These are phyloP conservation scores for Cucurbita moschata DNA, from an alignment of 306 rosid species.

Conservation along the genomic window DNA sequence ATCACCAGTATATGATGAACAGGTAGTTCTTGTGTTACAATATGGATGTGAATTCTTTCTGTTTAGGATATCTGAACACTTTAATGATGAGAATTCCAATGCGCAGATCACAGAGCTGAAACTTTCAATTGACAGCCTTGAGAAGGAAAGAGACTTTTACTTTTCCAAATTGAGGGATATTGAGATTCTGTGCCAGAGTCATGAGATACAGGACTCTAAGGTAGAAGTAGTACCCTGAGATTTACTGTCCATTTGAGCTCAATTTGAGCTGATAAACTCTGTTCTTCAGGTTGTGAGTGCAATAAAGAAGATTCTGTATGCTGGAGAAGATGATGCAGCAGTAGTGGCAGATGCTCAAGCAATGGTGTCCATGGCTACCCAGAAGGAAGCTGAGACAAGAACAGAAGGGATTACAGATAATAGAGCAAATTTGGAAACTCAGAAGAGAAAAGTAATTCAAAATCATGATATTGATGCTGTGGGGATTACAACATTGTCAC, in stretches of 20 bases:
- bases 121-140: slow-evolving; percentile 81
- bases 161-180: slow-evolving; percentile 79
- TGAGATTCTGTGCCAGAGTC: slow-evolving; percentile 74
- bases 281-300: slow-evolving; percentile 59
- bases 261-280: background rate
- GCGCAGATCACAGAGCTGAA: slow-evolving; percentile 86
- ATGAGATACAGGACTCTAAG: slow-evolving; percentile 41
- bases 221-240: background rate
- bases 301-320: slow-evolving; percentile 73
- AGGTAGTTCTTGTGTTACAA: slow-evolving; percentile 23
- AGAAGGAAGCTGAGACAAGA: background rate
- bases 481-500: slow-evolving; percentile 45
- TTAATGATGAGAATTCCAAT: background rate
- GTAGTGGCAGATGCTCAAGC: slow-evolving; percentile 85
- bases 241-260: background rate
- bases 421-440: slow-evolving; percentile 44
- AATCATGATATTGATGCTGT: slow-evolving; percentile 61
- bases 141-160: slow-evolving; percentile 90
- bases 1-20: slow-evolving; percentile 38
- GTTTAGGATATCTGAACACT: background rate
- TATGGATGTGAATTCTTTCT: background rate
- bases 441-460: slow-evolving; percentile 54
- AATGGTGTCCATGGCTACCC: slow-evolving; percentile 23
- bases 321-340: slow-evolving; percentile 56
- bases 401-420: slow-evolving; percentile 46